phyloP scores from a whole-genome alignment of 345 rosid species.

The Chamaenerion angustifolium region DNA sequence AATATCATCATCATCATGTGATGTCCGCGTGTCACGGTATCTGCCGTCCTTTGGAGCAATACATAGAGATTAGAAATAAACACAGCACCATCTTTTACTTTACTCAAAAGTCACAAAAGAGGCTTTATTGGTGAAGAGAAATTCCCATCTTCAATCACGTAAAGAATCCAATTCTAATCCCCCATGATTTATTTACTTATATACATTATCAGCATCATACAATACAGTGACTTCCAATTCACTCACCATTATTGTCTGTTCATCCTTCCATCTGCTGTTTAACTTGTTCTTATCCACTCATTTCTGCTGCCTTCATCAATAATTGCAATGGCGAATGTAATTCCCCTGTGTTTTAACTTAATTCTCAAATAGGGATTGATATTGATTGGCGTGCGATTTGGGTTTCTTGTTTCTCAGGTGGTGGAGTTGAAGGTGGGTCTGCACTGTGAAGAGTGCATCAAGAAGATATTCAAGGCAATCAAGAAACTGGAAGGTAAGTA shows the following conservation, averaged over 20 bases:
- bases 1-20: too few species aligned
- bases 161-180: conserved; percentile 7
- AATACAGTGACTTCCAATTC: too few species aligned
- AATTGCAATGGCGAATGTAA: too few species aligned
- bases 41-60: too few species aligned
- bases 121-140: not conserved
- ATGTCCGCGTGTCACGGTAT: too few species aligned
- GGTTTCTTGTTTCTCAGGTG: conserved; percentile 18
- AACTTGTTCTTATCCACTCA: not conserved
- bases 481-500: conserved; percentile 63
- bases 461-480: conserved; percentile 72
- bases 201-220: too few species aligned
- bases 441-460: conserved; percentile 71
- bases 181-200: not conserved
- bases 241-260: too few species aligned
- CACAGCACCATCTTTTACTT: not conserved
- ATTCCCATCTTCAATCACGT: not conserved
- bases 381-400: not conserved
- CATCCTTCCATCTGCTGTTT: too few species aligned
- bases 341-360: too few species aligned
- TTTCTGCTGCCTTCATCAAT: too few species aligned
- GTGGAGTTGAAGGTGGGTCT: conserved; percentile 73
- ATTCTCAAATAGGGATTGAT: not conserved
- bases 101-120: not conserved
- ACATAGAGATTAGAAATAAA: not conserved